Base-by-base conservation (phyloP, 148 eudicot species). In the Arctostaphylos glauca region DNA sequence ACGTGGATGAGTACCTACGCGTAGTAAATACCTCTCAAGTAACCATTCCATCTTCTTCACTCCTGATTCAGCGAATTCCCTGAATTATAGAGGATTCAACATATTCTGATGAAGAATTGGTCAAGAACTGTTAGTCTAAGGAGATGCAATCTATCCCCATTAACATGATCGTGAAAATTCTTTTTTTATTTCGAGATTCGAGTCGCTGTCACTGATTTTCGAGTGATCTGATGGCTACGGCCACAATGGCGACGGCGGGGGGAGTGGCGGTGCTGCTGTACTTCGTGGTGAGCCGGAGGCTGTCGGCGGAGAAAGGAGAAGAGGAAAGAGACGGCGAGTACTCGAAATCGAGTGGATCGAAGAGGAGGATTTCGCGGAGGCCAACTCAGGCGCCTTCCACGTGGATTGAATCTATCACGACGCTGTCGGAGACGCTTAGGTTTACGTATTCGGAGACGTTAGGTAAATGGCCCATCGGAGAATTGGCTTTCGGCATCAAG, bases 401-500 rank as follows among this genome's bases (percentile, higher is more conserved):
- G 52, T 95, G 98, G 98, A 76, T 92, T 9, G 98, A 95, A 84
- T 89, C 98, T 80, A 90, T 95, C 47, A 81, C 85, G 9, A 95
- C 94, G 71, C 80, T 95, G 78, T 88, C 98, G 44, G 98, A 94
- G 72, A 95, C 98, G 48, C 84, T 95, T 74, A 86, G 95, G 88
- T 95, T 95, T 83, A 92, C 96, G 59, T 95, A 94, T 81, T 86
- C 98, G 1, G 98, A 95, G 86, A 95, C 98, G 6, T 75, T 95
- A 59, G 98, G 98, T 73, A 95, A 95, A 80, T 95, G 98, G 98
- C 98, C 98, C 66, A 90, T 95, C 48, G 98, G 94, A 12, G 98
- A 95, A 58, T 88, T 95, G 84, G 98, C 98, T 10, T 95, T 95
- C 70, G 98, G 98, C 64, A 95, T 95, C 83, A 95, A 95, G 75